These are phyloP conservation scores for Parathielavia appendiculata DNA, from an alignment of 495 filamentous ascomycete species.

Conservation along the genomic window DNA sequence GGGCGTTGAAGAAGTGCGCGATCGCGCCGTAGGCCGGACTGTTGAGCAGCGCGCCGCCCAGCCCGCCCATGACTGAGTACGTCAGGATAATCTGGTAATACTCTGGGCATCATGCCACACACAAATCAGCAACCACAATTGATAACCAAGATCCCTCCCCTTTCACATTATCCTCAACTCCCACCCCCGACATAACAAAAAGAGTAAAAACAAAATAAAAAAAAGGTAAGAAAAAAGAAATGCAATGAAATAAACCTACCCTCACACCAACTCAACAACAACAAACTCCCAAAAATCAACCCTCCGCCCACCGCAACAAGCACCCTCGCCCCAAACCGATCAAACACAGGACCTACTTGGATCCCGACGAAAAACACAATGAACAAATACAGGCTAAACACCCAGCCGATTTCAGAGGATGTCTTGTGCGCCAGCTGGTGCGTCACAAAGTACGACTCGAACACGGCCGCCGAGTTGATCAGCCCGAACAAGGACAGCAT, in stretches of 20 bases:
- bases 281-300: constrained; percentile 48
- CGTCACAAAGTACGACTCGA: constrained; percentile 57
- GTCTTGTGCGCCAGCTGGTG: constrained; percentile 54
- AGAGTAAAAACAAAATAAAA: background rate
- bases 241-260: constrained; percentile 23
- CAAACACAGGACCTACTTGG: constrained; percentile 64
- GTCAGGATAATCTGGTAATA: constrained; percentile 67
- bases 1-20: constrained; percentile 60
- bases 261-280: constrained; percentile 49
- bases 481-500: constrained; percentile 62
- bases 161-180: background rate
- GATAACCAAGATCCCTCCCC: too few species aligned
- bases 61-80: constrained; percentile 52
- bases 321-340: constrained; percentile 53
- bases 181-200: background rate
- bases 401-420: constrained; percentile 58
- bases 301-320: constrained; percentile 49
- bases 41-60: constrained; percentile 54
- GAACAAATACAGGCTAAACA: constrained; percentile 58
- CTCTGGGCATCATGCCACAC: constrained; percentile 26
- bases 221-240: background rate
- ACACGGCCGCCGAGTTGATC: constrained; percentile 57
- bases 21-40: constrained; percentile 55
- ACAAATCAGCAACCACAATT: background rate
- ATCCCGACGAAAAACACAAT: constrained; percentile 60